These are phyloP conservation scores for Phylloporus scabripes DNA, from an alignment of 768 basidiomycete genomes.

Conservation along the genomic window DNA sequence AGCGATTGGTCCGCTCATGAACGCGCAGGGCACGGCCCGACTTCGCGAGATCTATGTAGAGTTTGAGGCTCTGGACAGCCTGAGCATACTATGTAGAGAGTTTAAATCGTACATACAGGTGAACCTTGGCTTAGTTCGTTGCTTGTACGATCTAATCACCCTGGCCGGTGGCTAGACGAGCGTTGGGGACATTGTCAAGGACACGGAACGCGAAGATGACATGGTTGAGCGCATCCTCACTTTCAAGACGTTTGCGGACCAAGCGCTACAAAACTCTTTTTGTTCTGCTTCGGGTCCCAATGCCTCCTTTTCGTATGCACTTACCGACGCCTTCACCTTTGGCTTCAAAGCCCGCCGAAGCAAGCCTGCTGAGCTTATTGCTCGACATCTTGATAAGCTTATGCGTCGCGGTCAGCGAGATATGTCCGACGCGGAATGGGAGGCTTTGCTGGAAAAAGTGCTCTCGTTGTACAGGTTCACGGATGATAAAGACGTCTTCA, in stretches of 20 bases:
- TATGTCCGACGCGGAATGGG: conserved; percentile 57
- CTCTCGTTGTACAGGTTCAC: conserved; percentile 80
- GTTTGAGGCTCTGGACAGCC: conserved; percentile 52
- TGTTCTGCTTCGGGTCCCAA: conserved; percentile 39
- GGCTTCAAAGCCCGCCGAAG: conserved; percentile 73
- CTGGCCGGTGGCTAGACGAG: conserved; percentile 36
- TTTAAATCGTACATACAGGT: conserved; percentile 64
- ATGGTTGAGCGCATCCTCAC: conserved; percentile 73
- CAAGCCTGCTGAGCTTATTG: conserved; percentile 91
- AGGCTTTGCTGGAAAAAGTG: conserved; percentile 55
- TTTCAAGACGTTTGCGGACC: conserved; percentile 57
- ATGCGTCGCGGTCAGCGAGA: conserved; percentile 84
- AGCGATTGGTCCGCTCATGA: conserved; percentile 55
- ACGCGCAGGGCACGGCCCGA: conserved; percentile 37
- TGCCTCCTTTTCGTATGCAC: conserved; percentile 58
- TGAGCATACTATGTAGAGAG: conserved; percentile 49
- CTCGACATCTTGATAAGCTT: conserved; percentile 80
- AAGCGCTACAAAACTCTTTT: conserved; percentile 48
- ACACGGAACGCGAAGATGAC: conserved; percentile 55
- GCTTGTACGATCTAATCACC: background rate
- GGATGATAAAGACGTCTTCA: conserved; percentile 90
- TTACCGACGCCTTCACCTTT: conserved; percentile 62
- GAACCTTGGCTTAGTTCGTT: background rate
- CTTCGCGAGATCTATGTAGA: conserved; percentile 54
- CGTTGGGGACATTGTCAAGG: conserved; percentile 63